Evolutionary conservation across 495 filamentous ascomycete species (phyloP), one percentile per base, ranked within the genome.

Genomic region (Aspergillus nanangensis): DNA sequence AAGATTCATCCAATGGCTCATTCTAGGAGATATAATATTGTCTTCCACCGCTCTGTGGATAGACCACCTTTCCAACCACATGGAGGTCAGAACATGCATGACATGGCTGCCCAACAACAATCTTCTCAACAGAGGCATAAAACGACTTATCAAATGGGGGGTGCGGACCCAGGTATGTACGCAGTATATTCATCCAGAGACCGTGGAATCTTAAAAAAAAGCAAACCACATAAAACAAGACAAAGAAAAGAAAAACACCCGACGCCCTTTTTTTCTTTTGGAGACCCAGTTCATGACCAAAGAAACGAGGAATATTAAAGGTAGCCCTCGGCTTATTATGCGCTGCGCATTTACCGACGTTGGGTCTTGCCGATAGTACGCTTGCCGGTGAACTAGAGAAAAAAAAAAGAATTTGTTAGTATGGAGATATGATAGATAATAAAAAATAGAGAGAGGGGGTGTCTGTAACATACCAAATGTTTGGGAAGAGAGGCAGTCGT

Each of bases 401-500:
- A n/a, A n/a, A n/a, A n/a, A n/a, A n/a, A n/a, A n/a, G n/a, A n/a
- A n/a, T 65, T 55, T 61, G 62, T 48, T 31, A 56, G 40, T 23
- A 41, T 33, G n/a, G n/a, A n/a, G n/a, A n/a, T n/a, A 46, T 51
- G 34, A 43, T 10, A 11, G 4, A 38, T 15, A 35, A 45, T 35
- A 27, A 14, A 23, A 5, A 53, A 13, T 32, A 34, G n/a, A 5
- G 22, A 34, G 25, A 23, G 9, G 46, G 48, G 1, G n/a, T n/a
- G n/a, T n/a, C n/a, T n/a, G 18, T 37, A 48, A 77, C 82, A 57
- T 78, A 96, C 89, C 80, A 98, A 77, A 72, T 96, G 91, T 74
- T 95, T 98, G 41, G 87, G 82, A 62, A 95, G 69, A 34, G 84
- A 75, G 8, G 84, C 83, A 44, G 83, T 83, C 40, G 83, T 84